Percentiles rank a stretch among this genome's conserved stretches.
phyloP scores from a whole-genome alignment of 2,329 filamentous ascomycete species.

The Reticulascus tulasneorum region DNA sequence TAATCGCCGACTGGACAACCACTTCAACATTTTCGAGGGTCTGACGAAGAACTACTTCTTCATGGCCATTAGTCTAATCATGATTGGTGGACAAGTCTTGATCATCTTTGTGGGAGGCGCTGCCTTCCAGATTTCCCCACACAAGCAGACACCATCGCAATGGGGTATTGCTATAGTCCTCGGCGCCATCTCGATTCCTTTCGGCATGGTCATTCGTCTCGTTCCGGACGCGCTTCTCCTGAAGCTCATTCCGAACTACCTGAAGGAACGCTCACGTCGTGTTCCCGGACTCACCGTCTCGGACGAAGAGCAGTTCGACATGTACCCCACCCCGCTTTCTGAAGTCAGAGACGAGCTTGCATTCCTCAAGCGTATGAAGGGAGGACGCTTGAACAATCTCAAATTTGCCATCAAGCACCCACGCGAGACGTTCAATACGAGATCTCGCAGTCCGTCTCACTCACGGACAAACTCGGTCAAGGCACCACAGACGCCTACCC shows the following conservation, averaged over 20 bases:
- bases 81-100: slow-evolving; percentile 84
- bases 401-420: slow-evolving; percentile 76
- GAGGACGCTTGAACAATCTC: slow-evolving; percentile 75
- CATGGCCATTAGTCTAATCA: slow-evolving; percentile 76
- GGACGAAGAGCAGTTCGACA: slow-evolving; percentile 60
- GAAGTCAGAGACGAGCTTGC: slow-evolving; percentile 78
- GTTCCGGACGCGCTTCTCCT: slow-evolving; percentile 70
- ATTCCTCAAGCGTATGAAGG: slow-evolving; percentile 76
- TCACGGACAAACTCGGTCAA: slow-evolving; percentile 61
- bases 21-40: slow-evolving; percentile 93
- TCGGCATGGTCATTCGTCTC: slow-evolving; percentile 76
- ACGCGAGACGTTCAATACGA: slow-evolving; percentile 62
- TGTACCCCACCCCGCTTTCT: slow-evolving; percentile 67
- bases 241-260: slow-evolving; percentile 46
- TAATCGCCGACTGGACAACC: slow-evolving; percentile 90
- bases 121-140: slow-evolving; percentile 68
- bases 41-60: slow-evolving; percentile 85
- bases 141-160: slow-evolving; percentile 64
- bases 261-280: slow-evolving; percentile 50
- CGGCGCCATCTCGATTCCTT: slow-evolving; percentile 77
- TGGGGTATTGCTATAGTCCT: slow-evolving; percentile 87
- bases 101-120: slow-evolving; percentile 83
- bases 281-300: slow-evolving; percentile 57
- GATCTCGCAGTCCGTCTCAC: slow-evolving; percentile 59
- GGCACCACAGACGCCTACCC: slow-evolving; percentile 59